phyloP scores from a whole-genome alignment of 257 asterid species.

The Primulina tabacum region DNA sequence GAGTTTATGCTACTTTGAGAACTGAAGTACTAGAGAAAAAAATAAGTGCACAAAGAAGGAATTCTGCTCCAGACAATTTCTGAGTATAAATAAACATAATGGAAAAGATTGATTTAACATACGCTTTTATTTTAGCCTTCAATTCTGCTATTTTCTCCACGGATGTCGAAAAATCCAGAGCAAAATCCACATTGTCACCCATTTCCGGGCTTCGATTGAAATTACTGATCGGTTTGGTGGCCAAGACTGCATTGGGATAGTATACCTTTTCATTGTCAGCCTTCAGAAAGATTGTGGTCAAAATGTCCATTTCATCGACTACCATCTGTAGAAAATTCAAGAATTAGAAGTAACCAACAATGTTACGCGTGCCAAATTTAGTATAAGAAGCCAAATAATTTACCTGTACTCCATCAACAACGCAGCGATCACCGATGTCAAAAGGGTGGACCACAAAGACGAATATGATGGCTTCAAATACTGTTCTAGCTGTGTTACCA shows the following conservation, averaged over 20 bases:
- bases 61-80: too few species aligned
- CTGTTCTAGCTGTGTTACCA: conserved; percentile 41
- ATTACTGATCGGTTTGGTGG: conserved; percentile 59
- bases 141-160: conserved; percentile 61
- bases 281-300: conserved; percentile 64
- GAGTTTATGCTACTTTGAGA: too few species aligned
- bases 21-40: too few species aligned
- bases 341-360: not conserved
- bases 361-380: too few species aligned
- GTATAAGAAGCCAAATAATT: not conserved
- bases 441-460: conserved; percentile 56
- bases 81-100: too few species aligned
- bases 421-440: conserved; percentile 68
- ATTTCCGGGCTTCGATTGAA: conserved; percentile 66
- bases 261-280: conserved; percentile 54
- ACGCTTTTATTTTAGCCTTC: conserved; percentile 60
- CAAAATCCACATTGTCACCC: conserved; percentile 68
- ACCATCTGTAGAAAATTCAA: conserved; percentile 42
- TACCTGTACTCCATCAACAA: conserved; percentile 58
- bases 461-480: conserved; percentile 55
- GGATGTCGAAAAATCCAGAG: conserved; percentile 71
- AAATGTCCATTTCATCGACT: conserved; percentile 72
- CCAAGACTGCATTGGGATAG: conserved; percentile 60
- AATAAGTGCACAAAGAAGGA: too few species aligned
- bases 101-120: conserved; percentile 21